These are phyloP conservation scores for Ascochyta koolunga DNA, from an alignment of 2,329 filamentous ascomycete species.

Conservation along the genomic window DNA sequence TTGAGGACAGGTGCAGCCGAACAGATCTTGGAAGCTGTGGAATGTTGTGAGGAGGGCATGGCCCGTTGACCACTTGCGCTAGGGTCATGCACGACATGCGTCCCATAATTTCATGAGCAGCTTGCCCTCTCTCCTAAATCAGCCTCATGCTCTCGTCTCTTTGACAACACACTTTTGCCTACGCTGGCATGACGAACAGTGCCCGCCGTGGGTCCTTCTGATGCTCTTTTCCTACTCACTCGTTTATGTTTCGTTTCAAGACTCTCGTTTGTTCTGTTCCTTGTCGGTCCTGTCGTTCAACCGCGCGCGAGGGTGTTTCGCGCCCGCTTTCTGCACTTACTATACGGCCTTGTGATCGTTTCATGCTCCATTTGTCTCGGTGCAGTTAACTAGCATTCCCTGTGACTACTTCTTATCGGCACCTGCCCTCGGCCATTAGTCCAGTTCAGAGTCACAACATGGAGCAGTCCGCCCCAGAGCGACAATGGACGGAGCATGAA, in stretches of 20 bases:
- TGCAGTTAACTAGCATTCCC: conserved; percentile 37
- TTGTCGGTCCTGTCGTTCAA: conserved; percentile 35
- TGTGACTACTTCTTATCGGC: conserved; percentile 41
- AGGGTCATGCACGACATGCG: conserved; percentile 18
- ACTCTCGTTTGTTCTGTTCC: conserved; percentile 38
- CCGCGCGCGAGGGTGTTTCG: conserved; percentile 37
- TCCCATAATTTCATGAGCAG: conserved; percentile 21
- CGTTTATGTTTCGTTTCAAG: conserved; percentile 38
- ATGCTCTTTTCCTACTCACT: conserved; percentile 35
- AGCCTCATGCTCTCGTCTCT: conserved; percentile 32
- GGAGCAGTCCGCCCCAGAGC: conserved; percentile 50
- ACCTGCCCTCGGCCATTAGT: conserved; percentile 30
- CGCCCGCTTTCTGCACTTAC: conserved; percentile 39
- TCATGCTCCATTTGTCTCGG: conserved; percentile 45
- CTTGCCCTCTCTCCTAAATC: conserved; percentile 27
- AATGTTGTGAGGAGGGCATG: conserved; percentile 12
- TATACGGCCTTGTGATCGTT: conserved; percentile 42
- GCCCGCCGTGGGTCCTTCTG: conserved; percentile 35
- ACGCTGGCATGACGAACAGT: conserved; percentile 40
- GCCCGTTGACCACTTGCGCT: conserved; percentile 14
- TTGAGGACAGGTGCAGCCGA: conserved; percentile 10
- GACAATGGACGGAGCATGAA: conserved; percentile 55
- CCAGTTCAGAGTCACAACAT: conserved; percentile 36
- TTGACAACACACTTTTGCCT: conserved; percentile 26
- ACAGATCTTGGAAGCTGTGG: conserved; percentile 7